These are phyloP conservation scores for Phytophthora lateralis DNA, from an alignment of 352 stramenopile genomes.

Conservation along the genomic window DNA sequence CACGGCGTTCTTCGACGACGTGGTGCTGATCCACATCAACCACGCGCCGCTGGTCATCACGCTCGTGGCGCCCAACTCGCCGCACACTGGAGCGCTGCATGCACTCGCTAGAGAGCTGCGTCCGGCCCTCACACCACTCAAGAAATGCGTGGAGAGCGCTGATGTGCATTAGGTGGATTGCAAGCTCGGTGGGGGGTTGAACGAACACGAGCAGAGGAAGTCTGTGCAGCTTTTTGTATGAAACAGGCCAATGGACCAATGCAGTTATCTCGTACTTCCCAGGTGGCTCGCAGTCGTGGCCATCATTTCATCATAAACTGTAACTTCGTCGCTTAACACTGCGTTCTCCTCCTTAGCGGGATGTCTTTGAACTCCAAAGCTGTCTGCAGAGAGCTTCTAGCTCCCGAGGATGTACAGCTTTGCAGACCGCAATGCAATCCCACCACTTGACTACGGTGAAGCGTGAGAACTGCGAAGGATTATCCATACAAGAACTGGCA, in stretches of 20 bases:
- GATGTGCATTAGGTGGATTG: constrained; percentile 57
- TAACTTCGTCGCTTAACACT: not conserved
- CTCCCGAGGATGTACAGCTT: constrained; percentile 69
- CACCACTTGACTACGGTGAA: too few species aligned
- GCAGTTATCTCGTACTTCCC: not conserved
- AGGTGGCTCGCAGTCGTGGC: constrained; percentile 31
- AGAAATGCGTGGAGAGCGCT: constrained; percentile 73
- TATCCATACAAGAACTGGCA: too few species aligned
- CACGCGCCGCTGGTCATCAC: constrained; percentile 78
- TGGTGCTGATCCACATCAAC: constrained; percentile 84
- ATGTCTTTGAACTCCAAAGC: constrained; percentile 50
- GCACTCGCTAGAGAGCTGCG: constrained; percentile 62
- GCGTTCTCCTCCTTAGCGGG: constrained; percentile 22
- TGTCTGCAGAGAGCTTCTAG: constrained; percentile 66
- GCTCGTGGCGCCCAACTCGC: constrained; percentile 66
- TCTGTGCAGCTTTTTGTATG: not conserved
- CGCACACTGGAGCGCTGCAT: constrained; percentile 63
- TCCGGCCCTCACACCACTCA: constrained; percentile 65
- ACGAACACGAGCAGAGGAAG: not conserved
- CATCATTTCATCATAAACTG: constrained; percentile 18
- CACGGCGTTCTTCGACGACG: constrained; percentile 75
- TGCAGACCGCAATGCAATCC: too few species aligned
- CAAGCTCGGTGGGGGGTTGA: not conserved
- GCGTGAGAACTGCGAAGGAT: too few species aligned
- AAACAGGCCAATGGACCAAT: not conserved